A percentile compares a stretch with the other conserved stretches of the same genome.
phyloP scores from a whole-genome alignment of 257 asterid species.

The Ilex asprella region DNA sequence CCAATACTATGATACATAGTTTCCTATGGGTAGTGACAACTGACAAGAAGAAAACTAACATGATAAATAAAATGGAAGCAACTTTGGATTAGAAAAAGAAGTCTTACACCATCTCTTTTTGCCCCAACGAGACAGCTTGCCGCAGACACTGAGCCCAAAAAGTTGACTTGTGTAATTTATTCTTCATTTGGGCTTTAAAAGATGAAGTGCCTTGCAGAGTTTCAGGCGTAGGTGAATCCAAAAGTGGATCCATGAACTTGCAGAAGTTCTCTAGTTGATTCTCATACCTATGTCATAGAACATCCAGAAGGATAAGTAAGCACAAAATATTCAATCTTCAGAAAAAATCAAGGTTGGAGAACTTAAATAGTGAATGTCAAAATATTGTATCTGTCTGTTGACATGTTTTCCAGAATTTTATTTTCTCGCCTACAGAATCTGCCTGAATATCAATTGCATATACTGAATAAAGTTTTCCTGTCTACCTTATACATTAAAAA shows the following conservation, averaged over 20 bases:
- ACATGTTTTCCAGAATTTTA: no score
- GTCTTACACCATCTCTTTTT: conserved; percentile 76
- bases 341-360: no score
- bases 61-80: conserved; percentile 1
- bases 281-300: conserved; percentile 49
- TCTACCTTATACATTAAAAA: no score
- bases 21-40: not conserved
- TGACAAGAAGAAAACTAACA: conserved; percentile 10
- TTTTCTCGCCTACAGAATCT: no score
- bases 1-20: conserved; percentile 6
- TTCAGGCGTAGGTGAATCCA: conserved; percentile 86
- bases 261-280: conserved; percentile 67
- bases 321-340: not conserved
- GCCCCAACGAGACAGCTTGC: conserved; percentile 67
- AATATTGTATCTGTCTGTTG: no score
- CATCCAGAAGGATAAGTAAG: not conserved
- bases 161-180: conserved; percentile 50
- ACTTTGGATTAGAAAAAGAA: conserved; percentile 8
- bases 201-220: conserved; percentile 41
- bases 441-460: no score
- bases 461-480: no score
- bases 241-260: conserved; percentile 76
- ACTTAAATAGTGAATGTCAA: no score
- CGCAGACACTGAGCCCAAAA: conserved; percentile 74
- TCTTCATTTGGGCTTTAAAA: conserved; percentile 57